Evolutionary conservation across 2,329 filamentous ascomycete species (phyloP), one percentile per base, ranked within the genome.

Genomic region (Cordyceps fumosorosea): DNA sequence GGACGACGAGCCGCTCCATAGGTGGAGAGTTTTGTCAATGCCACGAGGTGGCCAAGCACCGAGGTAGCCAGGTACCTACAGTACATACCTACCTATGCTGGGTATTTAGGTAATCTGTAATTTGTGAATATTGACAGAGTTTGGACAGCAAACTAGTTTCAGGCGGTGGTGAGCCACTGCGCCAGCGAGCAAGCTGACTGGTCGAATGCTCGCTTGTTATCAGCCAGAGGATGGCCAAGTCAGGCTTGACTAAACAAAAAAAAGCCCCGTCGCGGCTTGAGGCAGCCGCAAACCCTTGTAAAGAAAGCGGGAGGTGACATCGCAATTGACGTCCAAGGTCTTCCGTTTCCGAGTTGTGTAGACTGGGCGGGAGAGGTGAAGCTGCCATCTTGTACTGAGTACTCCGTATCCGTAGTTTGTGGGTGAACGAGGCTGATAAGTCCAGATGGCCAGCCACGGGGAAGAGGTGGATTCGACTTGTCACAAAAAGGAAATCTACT

Each of bases 401-500:
- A 29, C 8, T 29, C 29, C 29, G 29, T 29, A 29, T 6, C 26
- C 6, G 29, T 5, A 3, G 5, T 32, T 42, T 54, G 29, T 5
- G 24, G 20, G 37, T 26, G 26, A 32, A 22, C 42, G 42, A 22
- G 22, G 54, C 42, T 32, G 42, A 42, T 44, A n/a, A n/a, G n/a
- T n/a, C n/a, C n/a, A n/a, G n/a, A n/a, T n/a, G n/a, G n/a, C n/a
- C n/a, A n/a, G n/a, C n/a, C n/a, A 29, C 29, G 29, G 29, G 29
- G 29, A 29, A 29, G 29, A 42, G 47, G 57, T 60, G 45, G 57
- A 44, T 60, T 53, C 47, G 57, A 34, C 57, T 53, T 45, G 56
- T 60, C 48, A 60, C 34, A 60, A 60, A 52, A 53, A 53, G 57
- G 57, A 60, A 60, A 47, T 45, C 56, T 44, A 40, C 34, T 52